Evolutionary conservation across 1,284 basidiomycete genomes (phyloP).

Genomic region (Rhodotorula sp.): DNA sequence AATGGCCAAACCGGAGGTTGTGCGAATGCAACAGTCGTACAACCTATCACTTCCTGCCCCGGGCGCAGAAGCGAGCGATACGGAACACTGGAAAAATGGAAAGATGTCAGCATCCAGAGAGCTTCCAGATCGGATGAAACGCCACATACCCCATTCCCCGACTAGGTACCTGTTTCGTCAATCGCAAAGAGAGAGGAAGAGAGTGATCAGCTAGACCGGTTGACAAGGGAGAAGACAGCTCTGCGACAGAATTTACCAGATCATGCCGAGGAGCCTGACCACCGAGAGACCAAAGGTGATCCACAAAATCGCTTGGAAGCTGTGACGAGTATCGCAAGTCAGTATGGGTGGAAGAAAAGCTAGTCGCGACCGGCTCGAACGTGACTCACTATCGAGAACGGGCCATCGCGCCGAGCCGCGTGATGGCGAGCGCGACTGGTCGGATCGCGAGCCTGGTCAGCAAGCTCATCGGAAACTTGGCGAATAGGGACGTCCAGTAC

Average conservation of each 20-base stretch:
- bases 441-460: neutral
- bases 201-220: too few relatives aligned
- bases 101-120: neutral
- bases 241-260: neutral
- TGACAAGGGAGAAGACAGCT: neutral
- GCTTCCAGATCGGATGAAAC: neutral
- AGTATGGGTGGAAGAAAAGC: too few relatives aligned
- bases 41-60: constrained; percentile 6
- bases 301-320: constrained; percentile 78
- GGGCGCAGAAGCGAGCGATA: constrained; percentile 21
- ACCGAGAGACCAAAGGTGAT: constrained; percentile 78
- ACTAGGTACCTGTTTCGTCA: constrained; percentile 54
- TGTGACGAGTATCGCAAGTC: neutral
- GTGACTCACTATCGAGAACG: constrained; percentile 53
- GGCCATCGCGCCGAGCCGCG: constrained; percentile 33
- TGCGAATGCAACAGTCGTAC: neutral
- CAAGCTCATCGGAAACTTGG: neutral
- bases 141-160: constrained; percentile 17
- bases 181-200: neutral
- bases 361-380: too few relatives aligned
- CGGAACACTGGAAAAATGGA: constrained; percentile 17
- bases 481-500: neutral
- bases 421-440: constrained; percentile 31
- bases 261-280: constrained; percentile 63
- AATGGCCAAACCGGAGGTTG: too few relatives aligned